A percentile compares a stretch with the other conserved stretches of the same genome.
These are phyloP conservation scores for Chimonanthus salicifolius DNA, from an alignment of 164 flowering plant genomes.

Conservation along the genomic window DNA sequence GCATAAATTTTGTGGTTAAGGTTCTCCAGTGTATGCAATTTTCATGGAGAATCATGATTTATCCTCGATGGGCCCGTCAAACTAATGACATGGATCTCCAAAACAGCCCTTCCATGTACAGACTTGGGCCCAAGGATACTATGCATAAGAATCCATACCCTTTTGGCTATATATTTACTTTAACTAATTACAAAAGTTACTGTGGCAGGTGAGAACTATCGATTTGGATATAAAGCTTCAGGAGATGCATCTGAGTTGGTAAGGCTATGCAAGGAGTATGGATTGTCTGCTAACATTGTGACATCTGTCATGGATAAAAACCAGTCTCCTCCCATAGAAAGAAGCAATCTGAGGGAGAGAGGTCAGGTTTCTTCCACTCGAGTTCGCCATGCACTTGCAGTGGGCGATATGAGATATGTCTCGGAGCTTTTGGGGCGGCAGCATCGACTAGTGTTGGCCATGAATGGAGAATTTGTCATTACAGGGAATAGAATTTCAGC, in stretches of 20 bases:
- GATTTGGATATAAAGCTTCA: constrained; percentile 94
- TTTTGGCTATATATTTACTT: no score
- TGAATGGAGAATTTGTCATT: constrained; percentile 17
- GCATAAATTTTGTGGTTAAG: no score
- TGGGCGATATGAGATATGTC: constrained; percentile 77
- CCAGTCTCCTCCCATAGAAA: constrained; percentile 22
- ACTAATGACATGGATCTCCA: no score
- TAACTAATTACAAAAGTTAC: not conserved
- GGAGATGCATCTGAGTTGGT: constrained; percentile 78
- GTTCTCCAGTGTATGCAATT: no score
- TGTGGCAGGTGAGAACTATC: constrained; percentile 74
- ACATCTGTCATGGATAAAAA: constrained; percentile 80
- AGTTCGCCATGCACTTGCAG: constrained; percentile 75
- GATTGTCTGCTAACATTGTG: constrained; percentile 68
- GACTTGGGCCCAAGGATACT: no score
- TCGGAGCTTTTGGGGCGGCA: constrained; percentile 78
- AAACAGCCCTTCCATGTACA: no score
- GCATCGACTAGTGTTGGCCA: constrained; percentile 60
- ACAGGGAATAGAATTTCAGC: constrained; percentile 33
- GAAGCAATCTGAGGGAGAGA: constrained; percentile 43
- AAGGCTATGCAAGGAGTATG: constrained; percentile 64
- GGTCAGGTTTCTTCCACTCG: constrained; percentile 97
- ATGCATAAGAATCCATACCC: no score
- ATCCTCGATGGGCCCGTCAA: no score
- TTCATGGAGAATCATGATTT: no score